These are phyloP conservation scores for Diatrype stigma DNA, from an alignment of 2,329 filamentous ascomycete genomes.

Conservation along the genomic window DNA sequence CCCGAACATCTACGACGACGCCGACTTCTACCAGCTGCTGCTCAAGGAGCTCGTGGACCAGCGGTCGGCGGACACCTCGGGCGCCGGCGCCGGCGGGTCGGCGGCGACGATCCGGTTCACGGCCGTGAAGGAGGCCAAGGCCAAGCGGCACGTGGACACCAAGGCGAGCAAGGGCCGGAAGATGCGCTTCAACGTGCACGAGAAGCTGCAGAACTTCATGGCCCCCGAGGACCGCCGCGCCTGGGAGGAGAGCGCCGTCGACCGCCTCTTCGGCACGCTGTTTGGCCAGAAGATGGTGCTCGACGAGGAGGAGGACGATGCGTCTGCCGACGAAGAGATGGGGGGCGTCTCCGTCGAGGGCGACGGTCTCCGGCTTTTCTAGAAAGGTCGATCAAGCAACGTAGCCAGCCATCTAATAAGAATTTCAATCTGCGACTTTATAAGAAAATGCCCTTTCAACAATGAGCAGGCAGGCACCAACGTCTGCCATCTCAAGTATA, in stretches of 20 bases:
- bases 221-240: conserved; percentile 75
- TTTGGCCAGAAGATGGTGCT: conserved; percentile 67
- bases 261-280: conserved; percentile 70
- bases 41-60: conserved; percentile 92
- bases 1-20: conserved; percentile 78
- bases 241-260: conserved; percentile 79
- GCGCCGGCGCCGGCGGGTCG: conserved; percentile 36
- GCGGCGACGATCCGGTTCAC: conserved; percentile 59
- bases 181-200: conserved; percentile 89
- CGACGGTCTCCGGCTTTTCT: conserved; percentile 50
- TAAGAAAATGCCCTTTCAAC: no score
- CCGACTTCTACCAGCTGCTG: conserved; percentile 88
- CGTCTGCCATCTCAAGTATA: no score
- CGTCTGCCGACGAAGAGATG: conserved; percentile 48
- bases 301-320: conserved; percentile 48
- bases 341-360: conserved; percentile 49
- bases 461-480: no score
- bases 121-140: conserved; percentile 71
- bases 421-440: no score
- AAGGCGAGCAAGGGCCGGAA: conserved; percentile 94
- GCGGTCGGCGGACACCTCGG: conserved; percentile 64
- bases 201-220: conserved; percentile 98
- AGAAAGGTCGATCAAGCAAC: not conserved
- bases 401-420: not conserved
- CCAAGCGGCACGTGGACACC: conserved; percentile 80